Base-by-base conservation (phyloP, 2,329 filamentous ascomycete species). In the Aspergillus sclerotialis region DNA sequence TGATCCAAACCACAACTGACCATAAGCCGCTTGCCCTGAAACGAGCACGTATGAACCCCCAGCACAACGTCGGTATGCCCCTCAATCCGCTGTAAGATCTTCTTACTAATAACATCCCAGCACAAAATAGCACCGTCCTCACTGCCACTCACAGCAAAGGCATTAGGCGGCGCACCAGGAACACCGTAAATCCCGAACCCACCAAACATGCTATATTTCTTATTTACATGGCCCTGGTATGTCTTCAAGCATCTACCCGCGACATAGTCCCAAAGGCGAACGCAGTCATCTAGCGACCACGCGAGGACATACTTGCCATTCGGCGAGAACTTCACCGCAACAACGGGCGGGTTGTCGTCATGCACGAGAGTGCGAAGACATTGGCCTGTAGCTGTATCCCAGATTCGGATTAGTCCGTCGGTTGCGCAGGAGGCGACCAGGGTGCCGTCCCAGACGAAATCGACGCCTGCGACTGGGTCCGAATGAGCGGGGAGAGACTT, bases 191-290 rank as follows among this genome's bases (percentile, higher is more conserved):
- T 72, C 9, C 86, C 89, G 54, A 96, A 95, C 26, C 82, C 82
- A 4, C 88, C 86, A 3, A 78, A 78, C n/a, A 96, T 72, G 45
- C 86, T 90, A 62, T 84, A 96, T 41, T 81, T 81, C 35, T 78
- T 72, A 58, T 98, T 98, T 35, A 69, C 66, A 53, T 96, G 92
- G 0, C 92, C 92, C 58, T 95, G 88, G 61, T 96, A 98, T 10
- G 92, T 98, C 71, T 98, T 98, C 52, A 94, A 82, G 48, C 92
- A 92, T 17, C 80, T 79, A 6, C 90, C 90, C 24, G 87, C 79
- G 7, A 94, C 83, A 56, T 96, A 98, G 60, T 95, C 85, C 92
- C 92, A 98, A 14, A 98, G 69, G 2, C 92, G 80, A 30, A 98
- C 76, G 55, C 84, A 90, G 40, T 81, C 84, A 66, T 98, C 92